A percentile compares a stretch with the other conserved stretches of the same genome.
Conservation (phyloP, 441 rosid species). For the Jatropha podagrica region DNA sequence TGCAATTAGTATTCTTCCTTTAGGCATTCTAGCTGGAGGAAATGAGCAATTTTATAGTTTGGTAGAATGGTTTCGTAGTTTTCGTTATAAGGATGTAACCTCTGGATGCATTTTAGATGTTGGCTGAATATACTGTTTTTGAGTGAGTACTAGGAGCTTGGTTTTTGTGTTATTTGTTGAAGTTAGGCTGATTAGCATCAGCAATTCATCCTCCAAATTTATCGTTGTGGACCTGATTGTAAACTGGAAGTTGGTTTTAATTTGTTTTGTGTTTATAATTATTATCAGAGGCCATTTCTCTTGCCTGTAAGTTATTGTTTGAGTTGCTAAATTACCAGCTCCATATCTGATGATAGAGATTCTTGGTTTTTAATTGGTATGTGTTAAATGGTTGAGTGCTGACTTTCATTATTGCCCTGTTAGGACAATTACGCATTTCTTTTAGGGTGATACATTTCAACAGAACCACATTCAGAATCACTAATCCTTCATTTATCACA, state of each 20-base stretch:
- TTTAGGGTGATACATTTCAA: constrained; percentile 4
- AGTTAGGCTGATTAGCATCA: neutral
- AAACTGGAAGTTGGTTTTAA: neutral
- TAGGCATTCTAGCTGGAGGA: neutral
- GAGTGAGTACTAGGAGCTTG: constrained; percentile 1
- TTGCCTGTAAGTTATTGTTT: neutral
- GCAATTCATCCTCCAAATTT: neutral
- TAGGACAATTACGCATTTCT: neutral
- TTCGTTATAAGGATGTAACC: neutral
- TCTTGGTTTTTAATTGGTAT: neutral
- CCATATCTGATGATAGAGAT: neutral
- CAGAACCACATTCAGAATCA: neutral
- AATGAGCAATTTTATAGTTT: neutral
- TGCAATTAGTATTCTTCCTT: neutral
- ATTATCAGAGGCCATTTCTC: neutral
- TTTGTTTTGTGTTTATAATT: neutral
- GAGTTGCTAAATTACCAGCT: neutral
- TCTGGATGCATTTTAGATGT: neutral
- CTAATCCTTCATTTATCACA: constrained; percentile 35
- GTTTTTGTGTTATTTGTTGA: neutral
- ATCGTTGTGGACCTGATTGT: neutral
- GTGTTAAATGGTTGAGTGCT: neutral
- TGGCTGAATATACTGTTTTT: neutral
- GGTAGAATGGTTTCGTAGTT: neutral
- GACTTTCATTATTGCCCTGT: neutral